These are phyloP conservation scores for Daldinia bambusicola DNA, from an alignment of 495 filamentous ascomycete genomes.

Conservation along the genomic window DNA sequence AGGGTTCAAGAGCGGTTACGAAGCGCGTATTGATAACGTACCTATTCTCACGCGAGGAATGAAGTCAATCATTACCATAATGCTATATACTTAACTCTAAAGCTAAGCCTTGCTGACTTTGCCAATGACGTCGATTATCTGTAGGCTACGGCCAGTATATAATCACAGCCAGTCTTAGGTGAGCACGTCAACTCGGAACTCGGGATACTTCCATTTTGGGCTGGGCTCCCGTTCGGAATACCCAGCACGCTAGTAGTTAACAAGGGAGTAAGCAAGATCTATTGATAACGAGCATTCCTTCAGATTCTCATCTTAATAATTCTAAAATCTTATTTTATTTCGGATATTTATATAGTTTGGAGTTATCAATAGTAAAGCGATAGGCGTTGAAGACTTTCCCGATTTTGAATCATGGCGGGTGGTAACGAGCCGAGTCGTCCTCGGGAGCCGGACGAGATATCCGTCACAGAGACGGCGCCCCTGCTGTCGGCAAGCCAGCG, in stretches of 20 bases:
- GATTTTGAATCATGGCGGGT: conserved; percentile 10
- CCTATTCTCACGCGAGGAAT: too few relatives aligned
- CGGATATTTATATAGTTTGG: background rate
- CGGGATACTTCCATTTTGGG: background rate
- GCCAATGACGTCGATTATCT: too few relatives aligned
- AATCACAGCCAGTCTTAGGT: background rate
- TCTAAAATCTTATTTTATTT: background rate
- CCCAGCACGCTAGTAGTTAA: background rate
- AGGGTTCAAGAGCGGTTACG: too few relatives aligned
- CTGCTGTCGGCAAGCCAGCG: conserved; percentile 2
- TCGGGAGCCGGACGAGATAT: conserved; percentile 25
- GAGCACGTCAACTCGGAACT: background rate
- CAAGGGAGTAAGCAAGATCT: background rate
- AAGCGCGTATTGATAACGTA: too few relatives aligned
- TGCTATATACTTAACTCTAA: too few relatives aligned
- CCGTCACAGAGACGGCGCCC: conserved; percentile 24
- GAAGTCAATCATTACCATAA: too few relatives aligned
- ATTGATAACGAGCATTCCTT: conserved; percentile 1
- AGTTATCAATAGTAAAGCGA: background rate
- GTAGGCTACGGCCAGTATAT: too few relatives aligned
- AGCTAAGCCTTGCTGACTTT: too few relatives aligned
- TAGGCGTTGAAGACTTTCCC: background rate
- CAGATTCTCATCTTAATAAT: background rate
- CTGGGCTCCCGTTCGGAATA: background rate
- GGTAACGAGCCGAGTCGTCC: conserved; percentile 1